Evolutionary conservation across 2,329 filamentous ascomycete genomes (phyloP), one percentile per base, ranked within the genome.

Genomic region (Alternaria arborescens): DNA sequence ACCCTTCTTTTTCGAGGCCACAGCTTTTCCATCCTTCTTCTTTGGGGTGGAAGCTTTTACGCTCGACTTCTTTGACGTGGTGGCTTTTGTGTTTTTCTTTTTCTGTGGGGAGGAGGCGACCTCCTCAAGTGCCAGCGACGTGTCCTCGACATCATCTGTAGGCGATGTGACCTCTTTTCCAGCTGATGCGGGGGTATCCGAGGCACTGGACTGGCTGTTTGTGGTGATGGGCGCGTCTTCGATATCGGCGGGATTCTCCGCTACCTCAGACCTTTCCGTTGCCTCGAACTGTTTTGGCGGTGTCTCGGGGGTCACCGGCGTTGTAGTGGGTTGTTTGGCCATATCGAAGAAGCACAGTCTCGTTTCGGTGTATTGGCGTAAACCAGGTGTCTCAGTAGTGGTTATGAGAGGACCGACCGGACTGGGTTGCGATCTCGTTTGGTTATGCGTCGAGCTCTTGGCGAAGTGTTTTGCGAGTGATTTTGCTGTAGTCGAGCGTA

Each of bases 251-350:
- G 20, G 18, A 7, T 16, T 4, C 14, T 55, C 24, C 34, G 10
- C 24, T 7, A 44, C 24, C 47, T 65, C 65, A 18, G 58, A 50
- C n/a, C 55, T 65, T 38, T 67, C 26, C 42, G 7, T 30, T 8
- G 50, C 24, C 47, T 63, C 65, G 16, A 54, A 52, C 24, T 56
- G 63, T 44, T 68, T 67, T 24, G 34, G 6, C 8, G 48, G 6
- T 8, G 20, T 12, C 8, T 51, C n/a, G 12, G 50, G 34, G 7
- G 8, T 12, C 4, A 48, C 40, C 6, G 58, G 38, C 7, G 57
- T 40, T 3, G 18, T 32, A 16, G 66, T 55, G 36, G 26, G 18
- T 11, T 47, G 65, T 38, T 65, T 67, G 11, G 46, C 34, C 63
- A 66, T 68, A 0, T 14, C 42, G 16, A 11, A 18, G n/a, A 22